These are phyloP conservation scores for Populus hybrid DNA, from an alignment of 441 rosid genomes.

Conservation along the genomic window DNA sequence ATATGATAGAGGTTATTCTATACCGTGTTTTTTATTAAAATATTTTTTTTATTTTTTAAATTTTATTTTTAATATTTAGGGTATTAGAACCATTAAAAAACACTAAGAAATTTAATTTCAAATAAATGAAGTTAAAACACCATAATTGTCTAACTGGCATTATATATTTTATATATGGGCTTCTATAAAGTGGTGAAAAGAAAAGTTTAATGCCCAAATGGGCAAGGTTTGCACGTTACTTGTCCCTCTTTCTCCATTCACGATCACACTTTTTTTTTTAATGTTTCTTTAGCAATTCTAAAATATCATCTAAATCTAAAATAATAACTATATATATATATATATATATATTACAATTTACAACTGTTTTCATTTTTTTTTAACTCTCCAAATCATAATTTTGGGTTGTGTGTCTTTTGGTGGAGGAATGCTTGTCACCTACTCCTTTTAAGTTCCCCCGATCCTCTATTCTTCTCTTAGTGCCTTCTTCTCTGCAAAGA, in stretches of 20 bases:
- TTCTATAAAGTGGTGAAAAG: conserved; percentile 27
- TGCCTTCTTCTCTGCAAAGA: background rate
- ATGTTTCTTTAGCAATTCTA: background rate
- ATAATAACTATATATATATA: background rate
- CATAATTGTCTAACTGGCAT: background rate
- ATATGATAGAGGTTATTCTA: fast-evolving
- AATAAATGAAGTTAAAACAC: background rate
- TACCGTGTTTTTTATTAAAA: too few relatives aligned
- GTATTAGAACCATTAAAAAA: fast-evolving
- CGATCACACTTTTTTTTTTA: conserved; percentile 19
- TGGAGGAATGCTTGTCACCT: conserved; percentile 95
- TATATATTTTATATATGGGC: background rate
- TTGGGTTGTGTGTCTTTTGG: conserved; percentile 61
- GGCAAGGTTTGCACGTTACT: conserved; percentile 50
- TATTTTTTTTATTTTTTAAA: too few relatives aligned
- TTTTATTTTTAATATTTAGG: too few relatives aligned
- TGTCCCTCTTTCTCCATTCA: conserved; percentile 34
- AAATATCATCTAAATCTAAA: background rate
- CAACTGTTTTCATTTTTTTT: conserved; percentile 17
- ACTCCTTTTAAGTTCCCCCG: conserved; percentile 72
- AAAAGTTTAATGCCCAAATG: conserved; percentile 25
- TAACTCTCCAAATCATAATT: conserved; percentile 23
- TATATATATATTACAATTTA: background rate
- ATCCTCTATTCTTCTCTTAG: conserved; percentile 27
- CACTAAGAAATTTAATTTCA: too few relatives aligned